Conservation (phyloP, 192 early-diverging fungal species). For the Borealophlyctis nickersoniae region DNA sequence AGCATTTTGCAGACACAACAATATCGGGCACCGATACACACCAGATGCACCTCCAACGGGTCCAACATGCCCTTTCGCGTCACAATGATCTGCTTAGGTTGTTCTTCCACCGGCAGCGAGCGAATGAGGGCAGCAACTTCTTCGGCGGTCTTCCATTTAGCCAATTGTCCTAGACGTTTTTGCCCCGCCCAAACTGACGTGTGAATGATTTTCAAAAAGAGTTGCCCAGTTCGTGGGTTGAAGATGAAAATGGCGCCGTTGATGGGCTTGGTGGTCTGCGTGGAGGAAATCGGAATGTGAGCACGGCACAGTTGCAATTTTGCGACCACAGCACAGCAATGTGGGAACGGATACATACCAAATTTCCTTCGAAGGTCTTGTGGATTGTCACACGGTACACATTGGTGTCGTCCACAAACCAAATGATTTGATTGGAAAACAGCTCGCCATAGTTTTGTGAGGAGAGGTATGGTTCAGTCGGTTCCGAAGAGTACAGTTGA, state of each 20-base stretch:
- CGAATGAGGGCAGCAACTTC: slow-evolving; percentile 99
- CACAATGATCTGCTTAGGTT: slow-evolving; percentile 99
- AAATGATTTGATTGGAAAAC: slow-evolving; percentile 97
- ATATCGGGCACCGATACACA: slow-evolving; percentile 18
- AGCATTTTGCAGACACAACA: slow-evolving; percentile 3
- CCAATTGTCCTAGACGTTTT: slow-evolving; percentile 97
- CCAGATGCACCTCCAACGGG: slow-evolving; percentile 90
- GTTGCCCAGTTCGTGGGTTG: slow-evolving; percentile 97
- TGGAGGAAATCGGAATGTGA: neutral
- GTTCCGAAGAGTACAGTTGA: slow-evolving; percentile 97
- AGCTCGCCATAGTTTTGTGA: slow-evolving; percentile 89
- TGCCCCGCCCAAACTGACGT: slow-evolving; percentile 99
- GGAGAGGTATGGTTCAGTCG: slow-evolving; percentile 95
- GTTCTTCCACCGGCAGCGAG: slow-evolving; percentile 97
- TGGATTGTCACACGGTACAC: slow-evolving; percentile 99
- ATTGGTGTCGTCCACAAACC: slow-evolving; percentile 99
- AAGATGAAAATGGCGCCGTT: slow-evolving; percentile 99
- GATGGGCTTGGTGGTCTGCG: slow-evolving; percentile 89
- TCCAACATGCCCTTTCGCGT: slow-evolving; percentile 99
- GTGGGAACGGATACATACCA: slow-evolving; percentile 33
- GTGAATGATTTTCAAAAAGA: slow-evolving; percentile 99
- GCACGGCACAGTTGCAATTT: neutral
- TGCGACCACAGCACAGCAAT: slow-evolving; percentile 9
- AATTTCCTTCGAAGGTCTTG: slow-evolving; percentile 99
- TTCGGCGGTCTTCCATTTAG: slow-evolving; percentile 99